phyloP scores from a whole-genome alignment of 1,284 basidiomycete species.

The Puccinia hordei region DNA sequence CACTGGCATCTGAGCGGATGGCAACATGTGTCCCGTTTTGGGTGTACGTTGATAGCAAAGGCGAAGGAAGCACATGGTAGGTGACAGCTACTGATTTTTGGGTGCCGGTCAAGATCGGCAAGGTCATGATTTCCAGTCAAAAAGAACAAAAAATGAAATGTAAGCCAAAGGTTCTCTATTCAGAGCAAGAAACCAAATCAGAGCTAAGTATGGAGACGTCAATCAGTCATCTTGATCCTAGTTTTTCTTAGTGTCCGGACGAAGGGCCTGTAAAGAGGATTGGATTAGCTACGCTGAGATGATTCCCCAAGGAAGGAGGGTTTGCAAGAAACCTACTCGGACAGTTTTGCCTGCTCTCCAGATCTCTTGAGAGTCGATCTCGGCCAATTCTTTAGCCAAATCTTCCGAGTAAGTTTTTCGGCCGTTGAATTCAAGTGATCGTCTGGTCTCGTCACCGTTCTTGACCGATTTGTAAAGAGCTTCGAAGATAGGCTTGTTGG shows the following conservation, averaged over 20 bases:
- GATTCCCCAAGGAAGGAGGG: background rate
- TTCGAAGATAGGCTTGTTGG: constrained; percentile 92
- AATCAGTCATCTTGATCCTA: background rate
- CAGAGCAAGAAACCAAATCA: too few relatives aligned
- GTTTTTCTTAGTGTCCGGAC: constrained; percentile 16
- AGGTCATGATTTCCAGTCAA: too few relatives aligned
- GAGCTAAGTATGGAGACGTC: too few relatives aligned
- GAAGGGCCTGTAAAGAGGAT: background rate
- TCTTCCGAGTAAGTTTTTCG: constrained; percentile 90
- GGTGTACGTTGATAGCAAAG: too few relatives aligned
- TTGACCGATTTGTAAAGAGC: constrained; percentile 87
- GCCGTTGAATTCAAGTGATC: constrained; percentile 93
- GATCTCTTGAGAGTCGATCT: constrained; percentile 96
- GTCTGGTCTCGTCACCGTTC: constrained; percentile 94
- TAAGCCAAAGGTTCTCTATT: too few relatives aligned
- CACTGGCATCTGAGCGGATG: too few relatives aligned
- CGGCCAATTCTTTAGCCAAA: constrained; percentile 87
- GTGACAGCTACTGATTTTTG: too few relatives aligned
- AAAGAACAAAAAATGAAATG: too few relatives aligned
- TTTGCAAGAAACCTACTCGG: constrained; percentile 53
- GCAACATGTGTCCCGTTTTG: too few relatives aligned
- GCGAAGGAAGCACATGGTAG: too few relatives aligned
- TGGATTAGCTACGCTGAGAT: background rate
- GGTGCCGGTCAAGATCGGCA: too few relatives aligned
- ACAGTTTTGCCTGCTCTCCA: constrained; percentile 82